Evolutionary conservation across 1,284 basidiomycete genomes (phyloP), one percentile per base, ranked within the genome.

Genomic region (Ustilago bromivora): DNA sequence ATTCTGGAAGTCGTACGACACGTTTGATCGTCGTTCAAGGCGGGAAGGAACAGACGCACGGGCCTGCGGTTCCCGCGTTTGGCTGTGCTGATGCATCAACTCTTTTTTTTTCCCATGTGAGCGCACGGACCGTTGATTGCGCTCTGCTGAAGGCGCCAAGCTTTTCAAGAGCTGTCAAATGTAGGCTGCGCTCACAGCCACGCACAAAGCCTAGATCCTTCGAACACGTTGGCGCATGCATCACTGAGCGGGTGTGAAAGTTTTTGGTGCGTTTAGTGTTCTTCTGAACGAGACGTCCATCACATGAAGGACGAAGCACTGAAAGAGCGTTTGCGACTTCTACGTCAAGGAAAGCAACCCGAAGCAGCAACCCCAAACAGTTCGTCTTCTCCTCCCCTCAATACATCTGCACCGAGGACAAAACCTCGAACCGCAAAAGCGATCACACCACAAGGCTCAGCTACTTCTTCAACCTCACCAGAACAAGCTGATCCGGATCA

Each of bases 261-360:
- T 49, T 5, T 5, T n/a, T 17, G 52, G n/a, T 55, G 9, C 35
- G 35, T 17, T 23, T 11, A 55, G 52, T 28, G 52, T 34, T 53
- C 52, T 53, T 53, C 52, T 46, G 32, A 9, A 36, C 46, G 32
- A 35, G 13, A n/a, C 28, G 23, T 28, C 31, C 46, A 41, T 35
- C 47, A 12, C 32, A 76, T 76, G 74, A 55, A 61, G 5, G 74
- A 76, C 56, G 62, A 65, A 46, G 66, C 58, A 19, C 32, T 76
- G 36, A 76, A 76, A 51, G 61, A 76, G 53, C 61, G 74, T 19
- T 43, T 76, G 36, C 57, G 65, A 28, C 59, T 61, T 5, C 61
- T 67, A 35, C 65, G 66, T 57, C 65, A 67, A 67, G 70, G 70
- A 15, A 13, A 36, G 23, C 65, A 68, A 53, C 36, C 57, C 34